phyloP scores from a whole-genome alignment of 371 early-diverging fungal species.

The Actinomucor elegans region DNA sequence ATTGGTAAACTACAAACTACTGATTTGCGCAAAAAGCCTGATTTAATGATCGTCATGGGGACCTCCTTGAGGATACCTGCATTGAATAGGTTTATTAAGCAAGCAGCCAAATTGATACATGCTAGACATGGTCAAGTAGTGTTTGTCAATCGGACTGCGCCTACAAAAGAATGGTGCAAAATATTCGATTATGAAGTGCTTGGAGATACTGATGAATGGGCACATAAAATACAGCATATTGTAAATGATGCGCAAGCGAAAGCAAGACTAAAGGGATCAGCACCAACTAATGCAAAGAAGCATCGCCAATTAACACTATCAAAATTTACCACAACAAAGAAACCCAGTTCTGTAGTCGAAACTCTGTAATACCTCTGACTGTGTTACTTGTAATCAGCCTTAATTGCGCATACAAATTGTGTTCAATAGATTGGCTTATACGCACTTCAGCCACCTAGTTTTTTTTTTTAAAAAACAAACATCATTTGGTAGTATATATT shows the following conservation, averaged over 20 bases:
- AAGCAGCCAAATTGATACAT: slow-evolving; percentile 64
- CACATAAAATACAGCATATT: slow-evolving; percentile 23
- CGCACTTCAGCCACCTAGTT: too few species aligned
- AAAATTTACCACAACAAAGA: too few species aligned
- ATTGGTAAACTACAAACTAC: slow-evolving; percentile 68
- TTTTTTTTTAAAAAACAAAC: too few species aligned
- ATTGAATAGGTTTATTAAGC: slow-evolving; percentile 85
- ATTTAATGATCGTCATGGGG: slow-evolving; percentile 97
- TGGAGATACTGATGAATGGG: slow-evolving; percentile 80
- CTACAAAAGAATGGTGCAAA: slow-evolving; percentile 80
- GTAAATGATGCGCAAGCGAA: background rate
- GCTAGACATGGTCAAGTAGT: slow-evolving; percentile 45
- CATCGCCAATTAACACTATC: too few species aligned
- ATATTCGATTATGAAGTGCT: slow-evolving; percentile 88
- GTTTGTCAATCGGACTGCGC: slow-evolving; percentile 62
- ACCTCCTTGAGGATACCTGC: slow-evolving; percentile 96
- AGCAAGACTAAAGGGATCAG: background rate
- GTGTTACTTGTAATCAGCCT: too few species aligned
- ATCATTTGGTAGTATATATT: too few species aligned
- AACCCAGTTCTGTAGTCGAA: too few species aligned
- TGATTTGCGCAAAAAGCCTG: slow-evolving; percentile 76
- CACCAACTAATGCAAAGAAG: background rate
- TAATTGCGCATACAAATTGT: too few species aligned
- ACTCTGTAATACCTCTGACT: too few species aligned
- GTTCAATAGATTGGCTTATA: too few species aligned